Conservation (phyloP, 2,329 filamentous ascomycete genomes). For the Alternaria brassicae region DNA sequence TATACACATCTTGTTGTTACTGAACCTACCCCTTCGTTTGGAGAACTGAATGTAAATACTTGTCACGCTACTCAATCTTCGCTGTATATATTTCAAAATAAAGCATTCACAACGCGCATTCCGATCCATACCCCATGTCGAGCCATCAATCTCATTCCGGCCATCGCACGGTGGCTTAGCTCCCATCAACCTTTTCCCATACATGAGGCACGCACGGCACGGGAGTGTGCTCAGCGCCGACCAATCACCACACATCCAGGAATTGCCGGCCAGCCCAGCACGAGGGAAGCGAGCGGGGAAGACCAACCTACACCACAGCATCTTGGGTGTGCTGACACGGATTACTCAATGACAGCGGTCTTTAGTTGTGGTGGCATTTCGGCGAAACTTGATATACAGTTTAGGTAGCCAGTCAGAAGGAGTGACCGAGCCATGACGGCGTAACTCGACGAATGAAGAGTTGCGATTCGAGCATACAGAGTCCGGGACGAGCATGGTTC, state of each 20-base stretch:
- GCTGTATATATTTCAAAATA: not conserved
- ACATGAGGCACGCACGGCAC: not conserved
- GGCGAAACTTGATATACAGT: not conserved
- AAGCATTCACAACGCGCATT: not conserved
- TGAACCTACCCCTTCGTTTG: not conserved
- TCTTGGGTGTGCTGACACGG: not conserved
- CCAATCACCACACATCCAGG: not conserved
- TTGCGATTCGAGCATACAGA: not conserved
- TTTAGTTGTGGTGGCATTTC: not conserved
- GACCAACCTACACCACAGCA: not conserved
- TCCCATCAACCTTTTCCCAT: not conserved
- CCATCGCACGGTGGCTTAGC: not conserved
- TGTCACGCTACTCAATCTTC: not conserved
- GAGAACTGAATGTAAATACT: not conserved
- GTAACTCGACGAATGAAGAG: not conserved
- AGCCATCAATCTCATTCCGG: not conserved
- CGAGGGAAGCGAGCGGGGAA: constrained; percentile 1
- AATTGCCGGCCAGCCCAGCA: not conserved
- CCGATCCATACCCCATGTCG: not conserved
- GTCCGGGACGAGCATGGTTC: not conserved
- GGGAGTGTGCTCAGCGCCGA: not conserved
- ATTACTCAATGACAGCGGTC: no score
- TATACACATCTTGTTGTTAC: not conserved
- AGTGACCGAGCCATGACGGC: not conserved
- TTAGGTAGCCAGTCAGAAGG: not conserved